These are phyloP conservation scores for Moesziomyces antarcticus DNA, from an alignment of 1,284 basidiomycete species.

Conservation along the genomic window DNA sequence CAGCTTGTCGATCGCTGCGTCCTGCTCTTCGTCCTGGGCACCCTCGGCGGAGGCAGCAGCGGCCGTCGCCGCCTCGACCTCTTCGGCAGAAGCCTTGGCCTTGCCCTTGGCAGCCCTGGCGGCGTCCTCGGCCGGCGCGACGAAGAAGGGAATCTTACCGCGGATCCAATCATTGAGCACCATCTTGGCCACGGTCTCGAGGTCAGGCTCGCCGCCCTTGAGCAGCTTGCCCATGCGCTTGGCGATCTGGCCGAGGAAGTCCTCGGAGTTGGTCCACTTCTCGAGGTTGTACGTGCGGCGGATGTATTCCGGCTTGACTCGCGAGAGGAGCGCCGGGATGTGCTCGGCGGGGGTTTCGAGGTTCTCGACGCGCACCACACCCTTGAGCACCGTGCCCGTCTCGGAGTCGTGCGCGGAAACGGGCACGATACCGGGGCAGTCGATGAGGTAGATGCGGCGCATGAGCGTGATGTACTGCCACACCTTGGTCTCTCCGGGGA, in stretches of 20 bases:
- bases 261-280: slow-evolving; percentile 74
- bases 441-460: slow-evolving; percentile 96
- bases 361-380: slow-evolving; percentile 95
- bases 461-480: slow-evolving; percentile 99
- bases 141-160: slow-evolving; percentile 91
- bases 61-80: slow-evolving; percentile 16
- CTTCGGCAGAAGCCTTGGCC: slow-evolving; percentile 31
- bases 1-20: slow-evolving; percentile 33
- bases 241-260: slow-evolving; percentile 85
- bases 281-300: slow-evolving; percentile 80
- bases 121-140: slow-evolving; percentile 72
- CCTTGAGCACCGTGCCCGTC: slow-evolving; percentile 93
- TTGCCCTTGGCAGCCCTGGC: slow-evolving; percentile 42
- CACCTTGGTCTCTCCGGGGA: slow-evolving; percentile 99
- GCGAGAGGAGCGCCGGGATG: slow-evolving; percentile 84
- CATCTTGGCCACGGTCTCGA: slow-evolving; percentile 93
- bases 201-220: slow-evolving; percentile 93
- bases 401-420: slow-evolving; percentile 89
- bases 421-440: slow-evolving; percentile 98
- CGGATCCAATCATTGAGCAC: slow-evolving; percentile 97
- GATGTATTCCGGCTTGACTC: slow-evolving; percentile 92
- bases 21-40: slow-evolving; percentile 22
- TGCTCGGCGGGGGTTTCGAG: slow-evolving; percentile 93
- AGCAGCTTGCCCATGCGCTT: slow-evolving; percentile 90
- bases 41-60: slow-evolving; percentile 6